Percentiles rank a stretch among this genome's conserved stretches.
These are phyloP conservation scores for Fusarium guadeloupense DNA, from an alignment of 2,329 filamentous ascomycete genomes.

Conservation along the genomic window DNA sequence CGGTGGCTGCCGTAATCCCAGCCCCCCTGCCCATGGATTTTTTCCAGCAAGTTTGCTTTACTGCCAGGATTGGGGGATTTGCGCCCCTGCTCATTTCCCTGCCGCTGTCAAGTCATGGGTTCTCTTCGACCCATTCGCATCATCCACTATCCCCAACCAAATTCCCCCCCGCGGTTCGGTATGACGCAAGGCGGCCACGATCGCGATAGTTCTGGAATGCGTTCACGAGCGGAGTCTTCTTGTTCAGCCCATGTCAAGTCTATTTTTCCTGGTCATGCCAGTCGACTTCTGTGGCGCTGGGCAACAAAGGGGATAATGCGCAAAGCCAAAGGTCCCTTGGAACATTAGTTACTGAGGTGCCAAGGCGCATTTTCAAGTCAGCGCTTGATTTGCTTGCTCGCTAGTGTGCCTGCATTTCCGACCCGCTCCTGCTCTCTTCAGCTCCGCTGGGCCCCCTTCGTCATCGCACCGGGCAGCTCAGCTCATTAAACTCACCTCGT, in stretches of 20 bases:
- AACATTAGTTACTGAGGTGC: slow-evolving; percentile 3
- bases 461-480: slow-evolving; percentile 38
- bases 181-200: slow-evolving; percentile 41
- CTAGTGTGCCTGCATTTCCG: slow-evolving; percentile 42
- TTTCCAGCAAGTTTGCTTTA: slow-evolving; percentile 28
- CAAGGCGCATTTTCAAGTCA: slow-evolving; percentile 26
- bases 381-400: slow-evolving; percentile 36
- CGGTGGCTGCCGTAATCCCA: slow-evolving; percentile 38
- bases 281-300: slow-evolving; percentile 30
- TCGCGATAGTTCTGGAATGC: slow-evolving; percentile 35
- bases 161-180: slow-evolving; percentile 27
- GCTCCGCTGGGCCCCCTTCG: slow-evolving; percentile 24
- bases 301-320: slow-evolving; percentile 15
- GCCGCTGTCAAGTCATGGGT: slow-evolving; percentile 39
- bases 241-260: slow-evolving; percentile 34
- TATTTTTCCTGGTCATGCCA: slow-evolving; percentile 26
- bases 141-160: slow-evolving; percentile 33
- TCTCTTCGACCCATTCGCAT: slow-evolving; percentile 34
- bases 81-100: slow-evolving; percentile 32
- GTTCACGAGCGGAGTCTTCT: slow-evolving; percentile 29
- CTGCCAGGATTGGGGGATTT: slow-evolving; percentile 28
- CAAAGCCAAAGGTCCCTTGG: slow-evolving; percentile 16
- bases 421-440: slow-evolving; percentile 31
- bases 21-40: slow-evolving; percentile 17
- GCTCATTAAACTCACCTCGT: slow-evolving; percentile 29